phyloP scores from a whole-genome alignment of 1,139 yeast species.

The Blastobotrys elegans region DNA sequence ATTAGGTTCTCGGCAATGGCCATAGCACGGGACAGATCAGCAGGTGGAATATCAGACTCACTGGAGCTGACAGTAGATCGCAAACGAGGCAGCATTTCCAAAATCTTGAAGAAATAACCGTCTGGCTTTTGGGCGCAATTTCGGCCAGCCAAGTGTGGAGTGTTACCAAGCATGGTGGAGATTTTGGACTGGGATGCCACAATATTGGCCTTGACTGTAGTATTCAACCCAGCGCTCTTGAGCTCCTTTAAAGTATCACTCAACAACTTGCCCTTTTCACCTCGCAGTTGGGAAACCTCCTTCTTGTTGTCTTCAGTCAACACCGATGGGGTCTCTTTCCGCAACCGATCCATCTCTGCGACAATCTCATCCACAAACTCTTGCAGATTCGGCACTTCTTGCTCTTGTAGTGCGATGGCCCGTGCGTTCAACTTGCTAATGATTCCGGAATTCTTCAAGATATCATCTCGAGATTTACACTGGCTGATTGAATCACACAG shows the following conservation, averaged over 20 bases:
- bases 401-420: slow-evolving; percentile 17
- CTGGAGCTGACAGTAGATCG: slow-evolving; percentile 54
- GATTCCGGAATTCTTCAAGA: slow-evolving; percentile 42
- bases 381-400: slow-evolving; percentile 39
- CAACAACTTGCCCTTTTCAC: slow-evolving; percentile 71
- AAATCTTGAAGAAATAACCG: slow-evolving; percentile 56
- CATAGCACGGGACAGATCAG: slow-evolving; percentile 70
- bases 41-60: slow-evolving; percentile 69
- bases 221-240: slow-evolving; percentile 67
- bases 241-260: slow-evolving; percentile 74
- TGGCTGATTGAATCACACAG: background rate
- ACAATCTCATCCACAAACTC: slow-evolving; percentile 52
- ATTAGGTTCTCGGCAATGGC: slow-evolving; percentile 76
- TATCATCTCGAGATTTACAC: background rate
- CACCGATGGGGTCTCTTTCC: slow-evolving; percentile 70
- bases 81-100: slow-evolving; percentile 78
- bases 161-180: slow-evolving; percentile 51
- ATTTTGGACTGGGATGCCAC: slow-evolving; percentile 58
- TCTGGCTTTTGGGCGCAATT: slow-evolving; percentile 37
- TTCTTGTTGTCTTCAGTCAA: slow-evolving; percentile 73
- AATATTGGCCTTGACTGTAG: slow-evolving; percentile 60
- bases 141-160: slow-evolving; percentile 46
- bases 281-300: slow-evolving; percentile 62
- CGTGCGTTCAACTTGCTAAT: slow-evolving; percentile 22
- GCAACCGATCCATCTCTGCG: slow-evolving; percentile 56